A percentile compares a stretch with the other conserved stretches of the same genome.
Conservation (phyloP, 1,139 yeast species). For the Wickerhamiella infanticola region DNA sequence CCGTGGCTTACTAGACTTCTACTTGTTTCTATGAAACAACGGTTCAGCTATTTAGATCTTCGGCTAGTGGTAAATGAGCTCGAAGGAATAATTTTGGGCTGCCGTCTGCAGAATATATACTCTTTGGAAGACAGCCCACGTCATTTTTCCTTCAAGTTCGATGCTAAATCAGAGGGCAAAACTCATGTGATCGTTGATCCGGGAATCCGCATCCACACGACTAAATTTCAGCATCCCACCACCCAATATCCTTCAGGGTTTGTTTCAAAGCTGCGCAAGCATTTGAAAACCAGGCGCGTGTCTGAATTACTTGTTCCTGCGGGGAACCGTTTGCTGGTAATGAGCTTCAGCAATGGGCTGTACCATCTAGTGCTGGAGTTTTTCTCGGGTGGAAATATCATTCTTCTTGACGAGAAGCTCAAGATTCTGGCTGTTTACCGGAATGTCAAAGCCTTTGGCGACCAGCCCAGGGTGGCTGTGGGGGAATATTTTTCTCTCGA, state of each 20-base stretch:
- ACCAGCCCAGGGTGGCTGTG: slow-evolving; percentile 11
- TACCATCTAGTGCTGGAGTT: slow-evolving; percentile 75
- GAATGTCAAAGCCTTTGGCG: slow-evolving; percentile 43
- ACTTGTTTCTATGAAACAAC: slow-evolving; percentile 37
- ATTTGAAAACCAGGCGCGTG: slow-evolving; percentile 63
- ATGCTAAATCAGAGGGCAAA: slow-evolving; percentile 74
- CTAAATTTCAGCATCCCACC: slow-evolving; percentile 67
- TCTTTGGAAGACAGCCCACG: slow-evolving; percentile 58
- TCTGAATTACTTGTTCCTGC: slow-evolving; percentile 59
- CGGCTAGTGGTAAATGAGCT: slow-evolving; percentile 58
- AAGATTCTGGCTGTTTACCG: slow-evolving; percentile 64
- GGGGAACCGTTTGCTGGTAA: slow-evolving; percentile 62
- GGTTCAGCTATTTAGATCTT: slow-evolving; percentile 72
- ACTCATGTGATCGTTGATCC: slow-evolving; percentile 64
- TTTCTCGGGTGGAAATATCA: slow-evolving; percentile 86
- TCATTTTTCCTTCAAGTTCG: slow-evolving; percentile 67
- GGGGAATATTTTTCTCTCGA: slow-evolving; percentile 13
- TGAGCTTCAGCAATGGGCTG: slow-evolving; percentile 62
- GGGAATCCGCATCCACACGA: slow-evolving; percentile 66
- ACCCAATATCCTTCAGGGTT: slow-evolving; percentile 74
- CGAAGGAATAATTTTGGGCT: slow-evolving; percentile 37
- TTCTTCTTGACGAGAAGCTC: slow-evolving; percentile 52
- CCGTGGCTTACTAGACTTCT: not conserved
- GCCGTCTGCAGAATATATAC: slow-evolving; percentile 72
- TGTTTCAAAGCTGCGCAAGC: slow-evolving; percentile 74